Evolutionary conservation across 805 yeast species (phyloP).

Genomic region (Saccharomycodes ludwigii): DNA sequence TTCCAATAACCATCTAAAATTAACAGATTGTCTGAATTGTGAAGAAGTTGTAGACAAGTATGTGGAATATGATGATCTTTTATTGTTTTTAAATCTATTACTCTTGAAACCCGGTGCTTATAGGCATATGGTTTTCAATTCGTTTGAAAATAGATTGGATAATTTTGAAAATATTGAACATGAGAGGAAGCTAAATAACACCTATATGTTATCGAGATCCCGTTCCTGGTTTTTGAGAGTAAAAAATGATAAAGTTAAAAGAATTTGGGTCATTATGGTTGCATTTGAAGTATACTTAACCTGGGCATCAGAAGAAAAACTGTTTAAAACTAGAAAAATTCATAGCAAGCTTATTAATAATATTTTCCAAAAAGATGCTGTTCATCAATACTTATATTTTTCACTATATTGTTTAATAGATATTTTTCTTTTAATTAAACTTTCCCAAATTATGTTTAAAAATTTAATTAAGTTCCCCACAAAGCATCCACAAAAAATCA

Average conservation of each 20-base stretch:
- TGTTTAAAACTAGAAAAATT: not conserved
- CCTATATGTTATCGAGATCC: constrained; percentile 5
- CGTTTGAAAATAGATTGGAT: constrained; percentile 22
- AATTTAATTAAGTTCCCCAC: not conserved
- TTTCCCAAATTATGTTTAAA: constrained; percentile 20
- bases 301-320: constrained; percentile 80
- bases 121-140: constrained; percentile 75
- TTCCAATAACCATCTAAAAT: constrained; percentile 65
- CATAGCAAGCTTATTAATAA: constrained; percentile 16
- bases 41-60: constrained; percentile 74
- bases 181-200: constrained; percentile 3
- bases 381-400: constrained; percentile 45
- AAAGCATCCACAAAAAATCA: constrained; percentile 10
- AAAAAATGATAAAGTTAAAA: constrained; percentile 20
- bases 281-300: constrained; percentile 81
- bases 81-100: constrained; percentile 72
- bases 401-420: constrained; percentile 39
- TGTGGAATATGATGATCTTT: constrained; percentile 78
- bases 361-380: constrained; percentile 24
- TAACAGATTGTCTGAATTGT: constrained; percentile 67
- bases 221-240: too few species aligned
- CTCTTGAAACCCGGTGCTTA: constrained; percentile 80
- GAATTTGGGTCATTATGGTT: constrained; percentile 49
- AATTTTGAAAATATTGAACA: constrained; percentile 5
- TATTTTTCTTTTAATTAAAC: constrained; percentile 28